Evolutionary conservation across 768 basidiomycete genomes (phyloP), one percentile per base, ranked within the genome.

Genomic region (Postia placenta): DNA sequence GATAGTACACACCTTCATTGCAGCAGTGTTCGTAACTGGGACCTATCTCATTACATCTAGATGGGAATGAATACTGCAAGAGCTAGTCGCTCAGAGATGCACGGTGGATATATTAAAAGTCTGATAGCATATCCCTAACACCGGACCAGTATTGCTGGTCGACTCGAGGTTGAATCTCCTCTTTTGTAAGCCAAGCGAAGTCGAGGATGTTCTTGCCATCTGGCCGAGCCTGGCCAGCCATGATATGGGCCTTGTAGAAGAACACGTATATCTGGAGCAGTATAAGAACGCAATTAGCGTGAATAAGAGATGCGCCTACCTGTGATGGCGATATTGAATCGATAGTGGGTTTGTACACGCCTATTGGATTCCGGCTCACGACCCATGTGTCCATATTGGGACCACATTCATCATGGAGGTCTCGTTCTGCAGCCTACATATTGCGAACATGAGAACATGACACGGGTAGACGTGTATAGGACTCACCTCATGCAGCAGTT

Each of bases 161-260:
- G n/a, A 92, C 81, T 46, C 75, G 75, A 11, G 75, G 68, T 63
- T 83, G 71, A 39, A 97, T 83, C 72, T 99, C 95, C 63, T 91
- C 76, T 67, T 92, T 92, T 43, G 92, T 95, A 52, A 97, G 72
- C 94, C 94, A 98, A 5, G 91, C 93, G 69, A 89, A 94, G 59
- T 89, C 88, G 43, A 72, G 69, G 52, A 87, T 70, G 19, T 67
- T 63, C 54, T 74, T 66, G n/a, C 71, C 62, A 26, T 78, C 64
- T 15, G 85, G 81, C 17, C 70, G 72, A 26, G 84, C 85, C 64
- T 93, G 88, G 15, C 95, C 95, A 2, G 90, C 83, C 60, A 97
- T 75, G 46, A 97, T 89, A 61, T 96, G 93, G 17, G 81, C 90
- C 64, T 96, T 96, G 73, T 88, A 88, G 73, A 96, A 90, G 71